Evolutionary conservation across 2,329 filamentous ascomycete genomes (phyloP).

Genomic region (Penicillium hordei): DNA sequence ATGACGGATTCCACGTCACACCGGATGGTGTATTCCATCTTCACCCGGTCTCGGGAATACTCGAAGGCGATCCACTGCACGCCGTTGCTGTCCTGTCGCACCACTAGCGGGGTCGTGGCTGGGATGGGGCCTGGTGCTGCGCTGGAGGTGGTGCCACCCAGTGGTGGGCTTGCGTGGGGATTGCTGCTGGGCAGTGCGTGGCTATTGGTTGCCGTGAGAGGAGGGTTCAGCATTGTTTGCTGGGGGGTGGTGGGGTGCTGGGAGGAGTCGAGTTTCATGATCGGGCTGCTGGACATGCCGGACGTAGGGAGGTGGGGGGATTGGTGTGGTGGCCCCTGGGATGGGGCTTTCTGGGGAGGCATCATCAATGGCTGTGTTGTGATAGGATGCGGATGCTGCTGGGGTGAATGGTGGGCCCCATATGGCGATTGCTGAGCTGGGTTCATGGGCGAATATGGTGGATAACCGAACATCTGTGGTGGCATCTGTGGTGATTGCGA

Average conservation of each 20-base stretch:
- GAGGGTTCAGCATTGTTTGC: conserved; percentile 37
- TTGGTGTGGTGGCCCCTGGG: conserved; percentile 44
- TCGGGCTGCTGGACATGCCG: conserved; percentile 64
- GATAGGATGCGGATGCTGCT: conserved; percentile 59
- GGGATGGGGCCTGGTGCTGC: conserved; percentile 95
- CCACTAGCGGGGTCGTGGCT: conserved; percentile 90
- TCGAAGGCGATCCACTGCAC: conserved; percentile 99
- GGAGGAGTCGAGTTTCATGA: conserved; percentile 49
- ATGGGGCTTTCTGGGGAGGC: conserved; percentile 41
- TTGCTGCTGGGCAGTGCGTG: conserved; percentile 48
- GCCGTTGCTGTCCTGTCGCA: conserved; percentile 90
- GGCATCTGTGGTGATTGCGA: conserved; percentile 77
- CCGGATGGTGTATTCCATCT: conserved; percentile 99
- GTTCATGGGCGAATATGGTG: conserved; percentile 54
- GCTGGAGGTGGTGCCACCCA: conserved; percentile 79
- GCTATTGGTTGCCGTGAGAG: conserved; percentile 52
- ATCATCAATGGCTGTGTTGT: conserved; percentile 57
- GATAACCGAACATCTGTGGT: conserved; percentile 79
- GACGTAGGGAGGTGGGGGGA: conserved; percentile 45
- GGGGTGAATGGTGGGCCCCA: conserved; percentile 54
- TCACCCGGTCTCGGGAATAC: conserved; percentile 93
- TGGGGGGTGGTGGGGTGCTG: conserved; percentile 38
- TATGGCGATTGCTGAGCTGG: conserved; percentile 58
- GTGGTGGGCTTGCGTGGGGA: conserved; percentile 39
- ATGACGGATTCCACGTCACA: conserved; percentile 97